Percentiles rank a stretch among this genome's conserved stretches.
These are phyloP conservation scores for Aspergillus affinis DNA, from an alignment of 495 filamentous ascomycete species.

Conservation along the genomic window DNA sequence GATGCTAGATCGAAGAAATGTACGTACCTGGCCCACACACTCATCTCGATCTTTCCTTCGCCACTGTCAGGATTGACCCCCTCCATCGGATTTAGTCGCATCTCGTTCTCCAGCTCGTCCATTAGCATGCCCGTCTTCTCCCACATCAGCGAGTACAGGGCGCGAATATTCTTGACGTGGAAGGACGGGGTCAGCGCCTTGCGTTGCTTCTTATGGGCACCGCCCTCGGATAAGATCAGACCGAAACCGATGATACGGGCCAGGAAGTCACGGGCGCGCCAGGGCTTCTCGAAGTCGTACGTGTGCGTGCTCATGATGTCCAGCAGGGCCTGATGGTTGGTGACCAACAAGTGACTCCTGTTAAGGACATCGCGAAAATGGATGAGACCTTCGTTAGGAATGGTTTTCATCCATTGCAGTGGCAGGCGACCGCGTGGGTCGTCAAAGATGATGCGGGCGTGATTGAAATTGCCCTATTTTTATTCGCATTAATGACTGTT, in stretches of 20 bases:
- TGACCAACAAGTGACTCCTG: slow-evolving; percentile 35
- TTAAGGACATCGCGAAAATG: slow-evolving; percentile 57
- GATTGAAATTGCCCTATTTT: slow-evolving; percentile 52
- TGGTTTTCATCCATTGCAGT: slow-evolving; percentile 65
- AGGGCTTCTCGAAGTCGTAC: slow-evolving; percentile 55
- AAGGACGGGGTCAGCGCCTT: slow-evolving; percentile 82
- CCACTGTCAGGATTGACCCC: slow-evolving; percentile 38
- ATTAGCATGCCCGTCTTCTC: slow-evolving; percentile 47
- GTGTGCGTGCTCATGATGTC: slow-evolving; percentile 58
- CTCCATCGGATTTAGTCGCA: slow-evolving; percentile 34
- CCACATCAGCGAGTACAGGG: slow-evolving; percentile 84
- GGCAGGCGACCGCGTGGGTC: slow-evolving; percentile 61
- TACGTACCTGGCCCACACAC: slow-evolving; percentile 59
- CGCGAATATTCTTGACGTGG: slow-evolving; percentile 75
- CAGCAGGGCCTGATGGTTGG: slow-evolving; percentile 45
- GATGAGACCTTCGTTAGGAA: slow-evolving; percentile 89
- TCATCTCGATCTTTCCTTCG: slow-evolving; percentile 61
- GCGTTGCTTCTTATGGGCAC: slow-evolving; percentile 71
- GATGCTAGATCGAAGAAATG: background rate
- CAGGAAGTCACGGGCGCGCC: slow-evolving; percentile 50
- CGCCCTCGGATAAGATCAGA: slow-evolving; percentile 77
- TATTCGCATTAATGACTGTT: slow-evolving; percentile 2
- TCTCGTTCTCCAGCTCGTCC: slow-evolving; percentile 40
- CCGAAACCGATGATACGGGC: slow-evolving; percentile 74
- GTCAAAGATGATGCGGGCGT: slow-evolving; percentile 53